A percentile compares a stretch with the other conserved stretches of the same genome.
These are phyloP conservation scores for Trichosporon coremiiforme DNA, from an alignment of 1,284 basidiomycete genomes.

Conservation along the genomic window DNA sequence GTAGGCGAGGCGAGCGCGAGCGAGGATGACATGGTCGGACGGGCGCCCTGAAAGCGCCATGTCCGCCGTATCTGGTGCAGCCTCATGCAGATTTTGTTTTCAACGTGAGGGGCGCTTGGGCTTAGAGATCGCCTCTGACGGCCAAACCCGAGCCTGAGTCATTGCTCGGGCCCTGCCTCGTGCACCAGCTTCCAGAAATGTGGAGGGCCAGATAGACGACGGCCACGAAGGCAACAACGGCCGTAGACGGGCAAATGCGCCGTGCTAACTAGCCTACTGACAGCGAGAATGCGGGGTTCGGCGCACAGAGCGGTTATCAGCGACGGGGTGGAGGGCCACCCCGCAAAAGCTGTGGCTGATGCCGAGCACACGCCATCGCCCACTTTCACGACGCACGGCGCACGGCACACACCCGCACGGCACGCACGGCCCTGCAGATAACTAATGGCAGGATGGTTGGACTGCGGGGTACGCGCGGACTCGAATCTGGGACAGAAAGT, in stretches of 20 bases:
- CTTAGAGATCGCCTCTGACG: slow-evolving; percentile 1
- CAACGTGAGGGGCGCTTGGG: not conserved
- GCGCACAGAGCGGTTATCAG: not conserved
- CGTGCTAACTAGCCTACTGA: slow-evolving; percentile 8
- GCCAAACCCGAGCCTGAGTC: not conserved
- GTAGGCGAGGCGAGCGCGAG: not conserved
- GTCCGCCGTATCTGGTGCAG: not conserved
- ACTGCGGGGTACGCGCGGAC: not conserved
- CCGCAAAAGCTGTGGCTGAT: not conserved
- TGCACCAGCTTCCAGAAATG: not conserved
- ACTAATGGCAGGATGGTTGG: not conserved
- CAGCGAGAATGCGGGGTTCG: not conserved
- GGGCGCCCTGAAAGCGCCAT: slow-evolving; percentile 3
- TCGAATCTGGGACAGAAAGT: not conserved
- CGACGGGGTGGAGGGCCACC: not conserved
- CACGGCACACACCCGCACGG: not conserved
- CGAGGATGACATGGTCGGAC: not conserved
- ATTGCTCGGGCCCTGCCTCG: not conserved
- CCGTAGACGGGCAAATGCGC: slow-evolving; percentile 14
- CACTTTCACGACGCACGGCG: too few species aligned
- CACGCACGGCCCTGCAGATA: not conserved
- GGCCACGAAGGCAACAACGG: not conserved
- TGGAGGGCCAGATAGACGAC: not conserved
- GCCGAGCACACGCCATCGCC: not conserved
- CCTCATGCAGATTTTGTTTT: not conserved